Base-by-base conservation (phyloP, 345 rosid species). In the Reutealis trisperma region DNA sequence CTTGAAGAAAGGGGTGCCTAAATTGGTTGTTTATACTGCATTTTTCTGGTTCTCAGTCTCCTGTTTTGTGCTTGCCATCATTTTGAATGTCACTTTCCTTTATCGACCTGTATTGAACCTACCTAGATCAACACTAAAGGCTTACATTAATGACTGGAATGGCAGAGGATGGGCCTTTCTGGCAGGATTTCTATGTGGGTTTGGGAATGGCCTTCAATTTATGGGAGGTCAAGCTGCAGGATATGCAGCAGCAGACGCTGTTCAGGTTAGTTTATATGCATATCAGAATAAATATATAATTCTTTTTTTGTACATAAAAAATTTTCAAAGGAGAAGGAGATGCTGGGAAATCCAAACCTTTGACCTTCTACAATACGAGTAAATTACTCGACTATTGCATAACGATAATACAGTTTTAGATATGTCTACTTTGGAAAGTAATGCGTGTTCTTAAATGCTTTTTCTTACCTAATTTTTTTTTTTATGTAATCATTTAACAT, bases 181-280 rank as follows among this genome's bases (percentile, higher is more conserved):
- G 84, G 98, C 98, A 8, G 98, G 97, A 2, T 75, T 94, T 45
- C 79, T 94, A 10, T 94, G 97, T 80, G 98, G 98, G 0, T 89
- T 93, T 63, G 98, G 98, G 0, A 86, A 92, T 58, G 98, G 97
- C 54, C 94, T 93, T 76, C 97, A 91, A 82, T 92, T 92, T 63
- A 94, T 94, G 93, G 94, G 94, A 0, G 98, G 98, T 70, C 97
- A 94, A 80, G 95, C 97, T 4, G 97, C 97, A 42, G 98, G 98
- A 32, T 94, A 94, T 79, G 98, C 97, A 54, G 97, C 97, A 24
- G 96, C 97, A 37, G 96, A 87, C 67, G 91, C 97, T 37, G 97
- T 94, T 73, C 96, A 91, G 94, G 94, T 84, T 61, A 67, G 84
- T 78, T 22, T 45, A 64, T 45, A 57, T 74, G 16, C 32, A 22